Evolutionary conservation across 1,139 yeast genomes (phyloP), one percentile per base, ranked within the genome.

Genomic region (Yamadazyma friedrichii): DNA sequence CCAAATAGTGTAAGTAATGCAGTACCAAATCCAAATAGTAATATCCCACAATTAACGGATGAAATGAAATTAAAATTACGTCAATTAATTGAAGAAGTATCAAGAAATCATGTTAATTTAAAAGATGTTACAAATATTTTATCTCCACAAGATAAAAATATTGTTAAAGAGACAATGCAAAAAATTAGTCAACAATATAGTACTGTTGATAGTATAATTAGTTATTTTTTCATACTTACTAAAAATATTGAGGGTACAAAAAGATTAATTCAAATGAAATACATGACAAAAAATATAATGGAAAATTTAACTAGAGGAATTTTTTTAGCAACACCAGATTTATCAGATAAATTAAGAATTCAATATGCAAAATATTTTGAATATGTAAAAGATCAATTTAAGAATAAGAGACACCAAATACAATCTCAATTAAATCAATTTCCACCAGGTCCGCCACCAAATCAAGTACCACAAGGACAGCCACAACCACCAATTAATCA

Each of bases 291-390:
- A 53, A 84, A 83, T 56, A 85, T 88, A 46, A 66, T 83, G 55
- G 94, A 87, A 40, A 80, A 78, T 49, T 62, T 84, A 58, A 74
- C 79, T 53, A 68, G 80, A 60, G 81, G 86, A 31, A 61, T 76
- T 42, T 82, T 76, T 61, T 69, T 84, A 59, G 82, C 93, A 10
- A 74, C 78, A 4, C 85, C 86, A 6, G 88, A 80, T 42, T 71
- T 87, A 37, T 67, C 87, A 38, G 87, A 80, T 39, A 84, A 83
- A 59, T 76, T 88, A 42, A 78, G 82, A 46, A 67, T 74, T 38
- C 95, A 88, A 53, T 82, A 86, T 47, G 84, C 82, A 45, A 79
- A 83, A 54, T 88, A 84, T 56, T 82, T 86, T 62, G 81, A 80
- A 44, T 84, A 79, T 60, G 89, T 88, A 44, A 80, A 80, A 48